A percentile compares a stretch with the other conserved stretches of the same genome.
These are phyloP conservation scores for Nitzschia sp. DNA, from an alignment of 108 stramenopile species.

Conservation along the genomic window DNA sequence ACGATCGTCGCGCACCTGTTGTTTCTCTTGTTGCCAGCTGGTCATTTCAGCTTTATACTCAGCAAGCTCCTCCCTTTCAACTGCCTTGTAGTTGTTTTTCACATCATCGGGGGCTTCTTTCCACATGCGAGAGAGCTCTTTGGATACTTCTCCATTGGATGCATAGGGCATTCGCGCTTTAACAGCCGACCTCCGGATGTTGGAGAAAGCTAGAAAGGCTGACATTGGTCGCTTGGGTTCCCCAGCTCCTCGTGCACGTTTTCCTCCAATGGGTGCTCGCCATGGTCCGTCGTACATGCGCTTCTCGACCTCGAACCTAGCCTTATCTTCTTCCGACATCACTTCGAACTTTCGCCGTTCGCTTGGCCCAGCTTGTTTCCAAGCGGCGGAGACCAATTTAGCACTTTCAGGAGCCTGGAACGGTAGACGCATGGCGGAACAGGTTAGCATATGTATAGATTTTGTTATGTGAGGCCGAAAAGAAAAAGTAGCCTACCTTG, in stretches of 20 bases:
- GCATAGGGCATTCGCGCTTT: slow-evolving; percentile 8
- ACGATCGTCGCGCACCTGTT: too few species aligned
- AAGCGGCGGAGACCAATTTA: slow-evolving; percentile 26
- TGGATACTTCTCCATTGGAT: slow-evolving; percentile 3
- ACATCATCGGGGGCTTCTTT: slow-evolving; percentile 20
- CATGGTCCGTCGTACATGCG: slow-evolving; percentile 31
- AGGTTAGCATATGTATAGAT: too few species aligned
- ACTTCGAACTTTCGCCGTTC: slow-evolving; percentile 28
- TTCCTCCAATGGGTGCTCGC: slow-evolving; percentile 12
- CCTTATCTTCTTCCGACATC: slow-evolving; percentile 23
- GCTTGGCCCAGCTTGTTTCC: slow-evolving; percentile 24
- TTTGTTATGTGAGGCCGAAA: too few species aligned
- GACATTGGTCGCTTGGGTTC: slow-evolving; percentile 31
- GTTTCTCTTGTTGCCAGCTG: neutral
- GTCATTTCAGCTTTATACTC: slow-evolving; percentile 11
- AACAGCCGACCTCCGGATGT: slow-evolving; percentile 12
- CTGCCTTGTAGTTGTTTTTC: neutral
- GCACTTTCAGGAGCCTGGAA: slow-evolving; percentile 24
- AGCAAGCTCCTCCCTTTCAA: slow-evolving; percentile 7
- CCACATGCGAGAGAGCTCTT: slow-evolving; percentile 27
- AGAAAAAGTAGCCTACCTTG: neutral
- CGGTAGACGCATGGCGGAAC: too few species aligned
- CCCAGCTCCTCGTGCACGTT: neutral
- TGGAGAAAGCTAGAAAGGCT: slow-evolving; percentile 29
- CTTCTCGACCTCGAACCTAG: slow-evolving; percentile 29